A percentile compares a stretch with the other conserved stretches of the same genome.
phyloP scores from a whole-genome alignment of 2,329 filamentous ascomycete genomes.

The Aspergillus aculeatinus region DNA sequence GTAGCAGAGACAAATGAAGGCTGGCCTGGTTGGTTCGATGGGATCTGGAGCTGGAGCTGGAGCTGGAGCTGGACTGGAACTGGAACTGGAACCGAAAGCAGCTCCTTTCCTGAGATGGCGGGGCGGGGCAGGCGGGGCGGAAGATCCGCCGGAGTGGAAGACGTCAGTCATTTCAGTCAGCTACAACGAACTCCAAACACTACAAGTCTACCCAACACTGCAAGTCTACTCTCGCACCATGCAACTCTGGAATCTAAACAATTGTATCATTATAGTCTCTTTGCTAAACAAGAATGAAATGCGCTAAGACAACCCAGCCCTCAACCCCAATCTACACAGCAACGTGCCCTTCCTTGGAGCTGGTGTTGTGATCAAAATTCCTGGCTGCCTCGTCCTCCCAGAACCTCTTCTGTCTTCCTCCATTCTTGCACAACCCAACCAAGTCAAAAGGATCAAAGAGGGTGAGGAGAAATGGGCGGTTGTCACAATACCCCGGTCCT shows the following conservation, averaged over 20 bases:
- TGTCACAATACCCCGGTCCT: slow-evolving; percentile 52
- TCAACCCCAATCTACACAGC: background rate
- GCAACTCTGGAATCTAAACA: too few relatives aligned
- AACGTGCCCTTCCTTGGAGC: background rate
- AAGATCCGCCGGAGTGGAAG: slow-evolving; percentile 9
- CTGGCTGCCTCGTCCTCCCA: slow-evolving; percentile 33
- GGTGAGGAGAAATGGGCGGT: slow-evolving; percentile 46
- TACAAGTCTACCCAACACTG: too few relatives aligned
- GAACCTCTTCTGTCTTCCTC: slow-evolving; percentile 39
- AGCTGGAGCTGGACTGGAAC: background rate
- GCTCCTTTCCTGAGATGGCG: slow-evolving; percentile 9
- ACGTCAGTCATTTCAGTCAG: slow-evolving; percentile 11
- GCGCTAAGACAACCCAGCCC: background rate
- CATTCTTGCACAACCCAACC: slow-evolving; percentile 34
- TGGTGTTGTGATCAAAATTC: background rate
- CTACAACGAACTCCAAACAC: too few relatives aligned
- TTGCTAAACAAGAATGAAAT: background rate
- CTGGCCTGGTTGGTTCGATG: background rate
- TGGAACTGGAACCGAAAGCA: background rate
- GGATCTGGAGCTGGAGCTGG: background rate
- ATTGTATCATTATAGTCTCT: too few relatives aligned
- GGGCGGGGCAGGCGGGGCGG: slow-evolving; percentile 16
- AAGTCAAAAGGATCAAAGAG: slow-evolving; percentile 47
- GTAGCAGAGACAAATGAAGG: background rate
- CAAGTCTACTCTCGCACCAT: too few relatives aligned